phyloP scores from a whole-genome alignment of 73 alveolate genomes.

The Durusdinium trenchii region DNA sequence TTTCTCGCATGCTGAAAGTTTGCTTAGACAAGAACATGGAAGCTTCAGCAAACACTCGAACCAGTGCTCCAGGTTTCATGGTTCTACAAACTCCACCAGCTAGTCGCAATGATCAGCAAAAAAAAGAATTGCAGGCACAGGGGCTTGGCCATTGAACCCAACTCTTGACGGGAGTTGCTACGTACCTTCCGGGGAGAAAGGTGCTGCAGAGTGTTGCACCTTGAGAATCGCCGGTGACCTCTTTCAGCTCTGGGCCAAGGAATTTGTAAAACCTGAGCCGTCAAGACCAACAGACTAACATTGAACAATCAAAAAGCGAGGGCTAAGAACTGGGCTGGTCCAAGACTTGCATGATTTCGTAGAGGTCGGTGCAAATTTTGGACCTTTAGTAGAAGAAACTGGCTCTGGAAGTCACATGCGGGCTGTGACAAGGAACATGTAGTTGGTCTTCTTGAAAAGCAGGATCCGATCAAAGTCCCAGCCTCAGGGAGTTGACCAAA shows the following conservation, averaged over 20 bases:
- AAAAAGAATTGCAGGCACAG: no score
- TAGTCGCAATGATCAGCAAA: no score
- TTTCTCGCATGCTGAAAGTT: no score
- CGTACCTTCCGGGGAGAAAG: no score
- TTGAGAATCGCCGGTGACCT: constrained; percentile 98
- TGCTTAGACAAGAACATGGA: no score
- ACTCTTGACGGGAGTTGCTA: no score
- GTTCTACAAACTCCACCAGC: no score
- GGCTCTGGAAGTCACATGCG: not conserved
- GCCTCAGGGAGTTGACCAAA: constrained; percentile 81
- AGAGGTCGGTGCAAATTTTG: constrained; percentile 97
- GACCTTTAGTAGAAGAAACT: constrained; percentile 54
- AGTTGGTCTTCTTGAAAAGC: constrained; percentile 97
- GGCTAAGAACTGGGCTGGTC: constrained; percentile 83
- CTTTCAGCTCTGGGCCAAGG: constrained; percentile 99
- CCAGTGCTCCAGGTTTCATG: no score
- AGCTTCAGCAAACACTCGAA: no score
- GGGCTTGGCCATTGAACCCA: no score
- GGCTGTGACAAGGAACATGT: constrained; percentile 96
- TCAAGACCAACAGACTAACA: not conserved
- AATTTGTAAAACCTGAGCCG: constrained; percentile 97
- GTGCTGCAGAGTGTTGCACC: constrained; percentile 6
- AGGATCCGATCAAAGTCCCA: constrained; percentile 98
- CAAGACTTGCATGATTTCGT: constrained; percentile 97
- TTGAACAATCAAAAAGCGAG: not conserved